Base-by-base conservation (phyloP, 2,329 filamentous ascomycete species). In the Alternaria solani region DNA sequence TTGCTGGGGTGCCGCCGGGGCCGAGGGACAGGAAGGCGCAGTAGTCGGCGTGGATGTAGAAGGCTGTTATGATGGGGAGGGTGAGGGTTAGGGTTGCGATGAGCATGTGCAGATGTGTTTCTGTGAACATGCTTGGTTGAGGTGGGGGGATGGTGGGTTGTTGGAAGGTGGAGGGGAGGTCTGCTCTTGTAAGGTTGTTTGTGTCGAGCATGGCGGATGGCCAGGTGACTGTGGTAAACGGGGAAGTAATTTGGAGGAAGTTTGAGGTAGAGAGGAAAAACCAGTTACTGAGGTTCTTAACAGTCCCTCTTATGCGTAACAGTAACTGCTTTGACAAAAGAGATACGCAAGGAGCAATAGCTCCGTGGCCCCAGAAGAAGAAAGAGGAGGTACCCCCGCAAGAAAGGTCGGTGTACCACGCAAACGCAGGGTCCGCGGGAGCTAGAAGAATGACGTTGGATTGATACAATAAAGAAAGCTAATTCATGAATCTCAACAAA, bases 1-100 rank as follows among this genome's bases (percentile, higher is more conserved):
- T 95, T 3, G 89, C 85, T 0, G 92, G 91, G 0, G 91, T 94
- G 59, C 92, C 92, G 25, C 92, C 92, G 0, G 91, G 92, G 0
- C 92, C 92, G 20, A 96, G 87, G 39, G 86, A 86, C 64, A 94
- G 81, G 79, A 93, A 95, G 75, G 89, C 90, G 54, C 83, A 81
- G 78, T 93, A 95, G 81, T 94, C 91, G 72, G 88, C 87, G 72
- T 88, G 87, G 68, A 91, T 78, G 60, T 81, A 71, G 67, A 74
- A 60, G 57, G 74, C 63, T 5, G 70, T 62, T 23, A 73, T 38
- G 53, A 75, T 11, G n/a, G 73, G 70, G 26, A 78, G 61, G 23
- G 65, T 62, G 41, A 76, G 48, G 4, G 62, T 51, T 18, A 57
- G 25, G 23, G 53, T 49, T 18, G 48, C 57, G 25, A n/a, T 60